A percentile compares a stretch with the other conserved stretches of the same genome.
Evolutionary conservation across 768 basidiomycete genomes (phyloP).

Genomic region (Termitomyces sp.): DNA sequence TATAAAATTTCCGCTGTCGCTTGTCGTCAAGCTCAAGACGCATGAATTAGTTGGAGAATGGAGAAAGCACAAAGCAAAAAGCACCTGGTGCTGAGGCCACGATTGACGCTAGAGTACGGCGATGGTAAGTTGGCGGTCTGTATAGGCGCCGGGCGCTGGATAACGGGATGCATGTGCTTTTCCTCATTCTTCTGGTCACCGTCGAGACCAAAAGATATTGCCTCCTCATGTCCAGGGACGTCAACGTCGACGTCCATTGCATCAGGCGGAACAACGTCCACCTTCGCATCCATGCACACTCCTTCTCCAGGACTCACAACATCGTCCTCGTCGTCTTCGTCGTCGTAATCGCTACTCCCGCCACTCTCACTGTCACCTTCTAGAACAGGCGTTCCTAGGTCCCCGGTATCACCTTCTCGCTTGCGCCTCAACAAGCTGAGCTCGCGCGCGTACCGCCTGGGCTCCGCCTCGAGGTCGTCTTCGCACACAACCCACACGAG

Average conservation of each 20-base stretch:
- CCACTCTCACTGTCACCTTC: conserved; percentile 17
- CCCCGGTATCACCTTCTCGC: conserved; percentile 7
- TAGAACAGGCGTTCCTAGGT: not conserved
- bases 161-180: conserved; percentile 53
- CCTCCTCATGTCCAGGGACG: conserved; percentile 1
- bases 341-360: conserved; percentile 12
- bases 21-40: not conserved
- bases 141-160: conserved; percentile 23
- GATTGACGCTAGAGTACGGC: conserved; percentile 1
- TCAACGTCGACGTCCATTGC: conserved; percentile 11
- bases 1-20: not conserved
- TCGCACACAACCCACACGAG: conserved; percentile 81
- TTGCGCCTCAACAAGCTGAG: conserved; percentile 28
- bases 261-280: conserved; percentile 18
- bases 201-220: conserved; percentile 12
- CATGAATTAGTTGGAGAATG: not conserved
- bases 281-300: conserved; percentile 14
- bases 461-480: conserved; percentile 47
- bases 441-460: conserved; percentile 7
- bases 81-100: conserved; percentile 7
- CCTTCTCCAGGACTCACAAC: conserved; percentile 7
- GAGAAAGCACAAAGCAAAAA: not conserved
- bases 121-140: conserved; percentile 11
- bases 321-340: conserved; percentile 17
- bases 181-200: conserved; percentile 24